Conservation (phyloP, 306 rosid species). For the Vigna reflexopilosa region DNA sequence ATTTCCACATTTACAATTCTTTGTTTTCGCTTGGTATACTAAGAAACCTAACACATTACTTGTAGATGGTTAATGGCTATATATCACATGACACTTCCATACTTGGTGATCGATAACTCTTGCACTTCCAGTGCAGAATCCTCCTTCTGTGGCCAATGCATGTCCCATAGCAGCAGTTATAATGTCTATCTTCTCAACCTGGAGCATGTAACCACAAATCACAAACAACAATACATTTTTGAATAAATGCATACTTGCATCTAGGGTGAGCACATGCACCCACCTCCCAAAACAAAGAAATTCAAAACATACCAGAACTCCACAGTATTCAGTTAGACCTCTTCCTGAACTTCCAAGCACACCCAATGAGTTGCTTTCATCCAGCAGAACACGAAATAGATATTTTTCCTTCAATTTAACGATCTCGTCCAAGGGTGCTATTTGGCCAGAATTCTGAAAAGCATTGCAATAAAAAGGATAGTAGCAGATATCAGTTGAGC, state of each 20-base stretch:
- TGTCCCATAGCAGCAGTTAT: slow-evolving; percentile 98
- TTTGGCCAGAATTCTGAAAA: slow-evolving; percentile 93
- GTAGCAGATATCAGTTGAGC: background rate
- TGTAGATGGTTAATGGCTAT: slow-evolving; percentile 10
- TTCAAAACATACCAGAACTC: slow-evolving; percentile 77
- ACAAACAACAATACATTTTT: slow-evolving; percentile 40
- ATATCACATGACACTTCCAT: slow-evolving; percentile 47
- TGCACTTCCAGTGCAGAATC: slow-evolving; percentile 96
- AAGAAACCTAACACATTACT: slow-evolving; percentile 21
- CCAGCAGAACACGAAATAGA: slow-evolving; percentile 85
- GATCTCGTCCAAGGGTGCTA: slow-evolving; percentile 90
- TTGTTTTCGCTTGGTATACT: slow-evolving; percentile 3
- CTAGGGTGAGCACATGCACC: slow-evolving; percentile 1
- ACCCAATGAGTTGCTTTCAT: slow-evolving; percentile 98
- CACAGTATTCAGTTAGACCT: slow-evolving; percentile 84
- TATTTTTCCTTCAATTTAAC: slow-evolving; percentile 90
- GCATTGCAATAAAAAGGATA: slow-evolving; percentile 23
- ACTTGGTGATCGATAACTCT: slow-evolving; percentile 98
- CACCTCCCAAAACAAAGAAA: slow-evolving; percentile 30
- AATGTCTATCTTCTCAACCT: slow-evolving; percentile 92
- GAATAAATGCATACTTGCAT: slow-evolving; percentile 35
- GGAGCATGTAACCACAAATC: slow-evolving; percentile 53
- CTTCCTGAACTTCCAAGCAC: slow-evolving; percentile 93
- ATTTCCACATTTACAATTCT: slow-evolving; percentile 13
- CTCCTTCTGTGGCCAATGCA: slow-evolving; percentile 96